Evolutionary conservation across 176 grass and related monocot species (phyloP), one percentile per base, ranked within the genome.

Genomic region (Eleusine coracana): DNA sequence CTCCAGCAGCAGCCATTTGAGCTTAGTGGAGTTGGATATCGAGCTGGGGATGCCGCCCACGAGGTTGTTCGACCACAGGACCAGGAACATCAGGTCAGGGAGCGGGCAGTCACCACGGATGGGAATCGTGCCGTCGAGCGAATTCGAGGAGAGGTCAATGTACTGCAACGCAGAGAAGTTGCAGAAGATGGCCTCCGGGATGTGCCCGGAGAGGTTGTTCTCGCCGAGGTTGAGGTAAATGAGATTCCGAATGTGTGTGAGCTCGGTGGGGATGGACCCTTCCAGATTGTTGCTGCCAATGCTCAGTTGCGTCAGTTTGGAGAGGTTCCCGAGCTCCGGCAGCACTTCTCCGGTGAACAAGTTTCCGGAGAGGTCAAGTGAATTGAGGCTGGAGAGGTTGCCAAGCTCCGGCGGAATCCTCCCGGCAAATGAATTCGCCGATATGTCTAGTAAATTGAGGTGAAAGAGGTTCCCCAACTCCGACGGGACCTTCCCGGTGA

Each of bases 61-160:
- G 66, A 99, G 82, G 73, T 93, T 80, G 82, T 99, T 96, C 2
- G 87, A 90, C 96, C 93, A 99, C 10, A 99, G 41, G 64, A 99
- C 89, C 58, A 99, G 77, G 77, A 92, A 99, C 64, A 64, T 77
- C 59, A 99, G 83, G 48, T 93, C 58, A 0, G 96, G 88, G 9
- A 98, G 81, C 3, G 68, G 50, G 80, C 91, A 98, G 27, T 88
- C 79, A 4, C 73, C 74, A 7, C 71, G 18, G 34, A 80, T 83
- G 68, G 96, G 83, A 64, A 99, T 96, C 56, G 51, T 75, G 49
- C 96, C 93, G 34, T 61, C 36, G 11, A 99, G 89, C 1, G 55
- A 85, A 25, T 99, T 99, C 77, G 88, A 88, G 46, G 83, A 89
- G 55, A 99, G 70, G 21, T 99, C 93, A 15, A 93, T 65, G 73